Conservation (phyloP, 495 filamentous ascomycete species). For the Glonium stellatum region DNA sequence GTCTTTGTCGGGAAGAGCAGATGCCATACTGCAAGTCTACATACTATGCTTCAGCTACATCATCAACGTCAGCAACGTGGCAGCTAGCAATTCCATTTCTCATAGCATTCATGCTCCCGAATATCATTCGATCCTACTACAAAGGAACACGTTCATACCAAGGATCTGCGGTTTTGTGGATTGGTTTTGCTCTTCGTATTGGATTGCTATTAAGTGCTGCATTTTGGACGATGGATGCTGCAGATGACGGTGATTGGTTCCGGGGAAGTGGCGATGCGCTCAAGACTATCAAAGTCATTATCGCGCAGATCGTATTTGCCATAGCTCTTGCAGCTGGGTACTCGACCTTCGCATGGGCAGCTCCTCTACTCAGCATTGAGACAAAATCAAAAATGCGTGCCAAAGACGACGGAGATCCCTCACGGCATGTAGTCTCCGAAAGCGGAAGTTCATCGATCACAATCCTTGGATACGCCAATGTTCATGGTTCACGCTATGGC, state of each 20-base stretch:
- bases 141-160: constrained; percentile 71
- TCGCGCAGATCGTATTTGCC: constrained; percentile 69
- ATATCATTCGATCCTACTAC: constrained; percentile 73
- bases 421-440: constrained; percentile 33
- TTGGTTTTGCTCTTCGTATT: constrained; percentile 69
- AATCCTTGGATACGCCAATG: constrained; percentile 85
- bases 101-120: constrained; percentile 65
- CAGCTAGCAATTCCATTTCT: constrained; percentile 74
- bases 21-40: constrained; percentile 95
- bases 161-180: constrained; percentile 74
- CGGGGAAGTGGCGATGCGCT: constrained; percentile 51
- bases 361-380: constrained; percentile 34
- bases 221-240: constrained; percentile 87
- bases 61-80: constrained; percentile 90
- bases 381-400: constrained; percentile 12
- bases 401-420: constrained; percentile 12
- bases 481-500: constrained; percentile 85
- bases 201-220: constrained; percentile 68
- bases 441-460: constrained; percentile 50
- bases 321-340: constrained; percentile 56
- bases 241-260: constrained; percentile 85
- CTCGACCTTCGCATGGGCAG: constrained; percentile 30
- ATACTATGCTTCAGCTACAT: constrained; percentile 86
- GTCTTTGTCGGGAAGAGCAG: constrained; percentile 94
- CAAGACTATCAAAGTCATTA: constrained; percentile 63